Percentiles rank a stretch among this genome's conserved stretches.
Evolutionary conservation across 176 grass and related monocot genomes (phyloP).

Genomic region (Oryza meyeriana): DNA sequence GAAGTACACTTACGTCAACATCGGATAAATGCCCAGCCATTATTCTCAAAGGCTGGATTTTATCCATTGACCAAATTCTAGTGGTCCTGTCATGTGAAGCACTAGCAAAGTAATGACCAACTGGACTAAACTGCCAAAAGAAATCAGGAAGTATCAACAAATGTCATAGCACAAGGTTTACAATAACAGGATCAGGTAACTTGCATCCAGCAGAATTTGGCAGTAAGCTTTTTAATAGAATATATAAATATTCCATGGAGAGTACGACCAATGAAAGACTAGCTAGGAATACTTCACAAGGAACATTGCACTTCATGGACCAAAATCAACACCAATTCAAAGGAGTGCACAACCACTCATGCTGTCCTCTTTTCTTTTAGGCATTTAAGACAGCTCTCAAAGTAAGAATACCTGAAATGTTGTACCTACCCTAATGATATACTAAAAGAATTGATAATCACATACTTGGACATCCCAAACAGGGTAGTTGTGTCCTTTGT

Average conservation of each 20-base stretch:
- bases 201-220: neutral
- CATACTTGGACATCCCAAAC: slow-evolving; percentile 98
- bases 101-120: slow-evolving; percentile 97
- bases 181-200: slow-evolving; percentile 1
- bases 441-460: slow-evolving; percentile 1
- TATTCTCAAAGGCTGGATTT: slow-evolving; percentile 92
- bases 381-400: neutral
- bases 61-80: slow-evolving; percentile 98
- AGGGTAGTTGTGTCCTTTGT: slow-evolving; percentile 97
- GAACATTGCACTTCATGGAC: neutral
- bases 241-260: neutral
- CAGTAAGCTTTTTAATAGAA: slow-evolving; percentile 7
- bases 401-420: slow-evolving; percentile 1
- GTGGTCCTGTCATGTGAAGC: slow-evolving; percentile 95
- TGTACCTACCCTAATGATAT: neutral
- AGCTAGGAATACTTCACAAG: slow-evolving; percentile 3
- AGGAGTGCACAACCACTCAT: neutral
- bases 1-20: slow-evolving; percentile 80
- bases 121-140: slow-evolving; percentile 83
- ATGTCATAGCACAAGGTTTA: neutral
- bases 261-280: slow-evolving; percentile 8
- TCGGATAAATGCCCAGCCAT: slow-evolving; percentile 97
- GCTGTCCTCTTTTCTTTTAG: neutral
- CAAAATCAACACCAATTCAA: slow-evolving; percentile 7
- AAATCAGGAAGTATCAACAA: slow-evolving; percentile 22